Conservation (phyloP, 805 yeast genomes). For the Hermanozyma aechmeae region DNA sequence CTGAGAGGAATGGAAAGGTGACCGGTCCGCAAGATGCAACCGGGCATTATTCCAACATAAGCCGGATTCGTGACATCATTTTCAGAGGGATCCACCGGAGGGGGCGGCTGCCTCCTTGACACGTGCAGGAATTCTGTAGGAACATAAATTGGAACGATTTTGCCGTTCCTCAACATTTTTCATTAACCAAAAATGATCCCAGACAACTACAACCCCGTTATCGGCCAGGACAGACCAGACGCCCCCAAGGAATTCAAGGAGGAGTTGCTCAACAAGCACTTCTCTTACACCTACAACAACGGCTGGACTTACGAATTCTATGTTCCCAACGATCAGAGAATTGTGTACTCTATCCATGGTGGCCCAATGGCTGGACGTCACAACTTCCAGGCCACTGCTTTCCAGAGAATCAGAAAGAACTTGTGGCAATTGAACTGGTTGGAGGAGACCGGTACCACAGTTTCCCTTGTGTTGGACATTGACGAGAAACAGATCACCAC, state of each 20-base stretch:
- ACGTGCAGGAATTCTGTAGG: no score
- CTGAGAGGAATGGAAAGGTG: no score
- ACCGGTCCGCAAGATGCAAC: no score
- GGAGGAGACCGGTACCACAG: background rate
- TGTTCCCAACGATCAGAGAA: conserved; percentile 2
- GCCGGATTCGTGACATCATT: no score
- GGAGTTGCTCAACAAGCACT: conserved; percentile 2
- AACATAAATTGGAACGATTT: no score
- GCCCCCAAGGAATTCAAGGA: conserved; percentile 1
- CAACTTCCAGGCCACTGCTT: conserved; percentile 3
- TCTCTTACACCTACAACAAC: conserved; percentile 3
- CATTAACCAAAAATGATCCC: no score
- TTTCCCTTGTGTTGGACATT: background rate
- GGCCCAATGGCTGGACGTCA: conserved; percentile 4
- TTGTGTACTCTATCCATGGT: conserved; percentile 3
- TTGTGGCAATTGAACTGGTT: background rate
- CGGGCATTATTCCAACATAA: no score
- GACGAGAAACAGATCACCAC: background rate
- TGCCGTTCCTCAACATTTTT: no score
- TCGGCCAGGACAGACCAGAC: conserved; percentile 1
- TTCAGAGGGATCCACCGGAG: no score
- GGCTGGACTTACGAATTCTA: conserved; percentile 3
- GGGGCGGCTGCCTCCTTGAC: no score
- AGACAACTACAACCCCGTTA: conserved; percentile 3
- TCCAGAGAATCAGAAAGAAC: conserved; percentile 1